Conservation (phyloP, 2,329 filamentous ascomycete genomes). For the Pseudogymnoascus sp. region DNA sequence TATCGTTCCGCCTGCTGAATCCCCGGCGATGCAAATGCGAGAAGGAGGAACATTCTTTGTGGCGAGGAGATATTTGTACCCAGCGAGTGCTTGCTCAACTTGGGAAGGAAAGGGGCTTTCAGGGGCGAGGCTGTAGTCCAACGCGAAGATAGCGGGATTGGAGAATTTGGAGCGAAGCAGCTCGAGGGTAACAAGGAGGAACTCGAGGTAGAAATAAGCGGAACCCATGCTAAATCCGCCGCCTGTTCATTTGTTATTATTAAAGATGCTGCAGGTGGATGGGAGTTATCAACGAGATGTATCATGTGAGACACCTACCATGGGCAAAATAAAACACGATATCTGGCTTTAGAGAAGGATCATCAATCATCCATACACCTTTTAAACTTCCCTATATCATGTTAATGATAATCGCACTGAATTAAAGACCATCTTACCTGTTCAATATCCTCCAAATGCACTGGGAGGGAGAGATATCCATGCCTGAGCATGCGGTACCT, state of each 20-base stretch:
- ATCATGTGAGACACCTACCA: slow-evolving; percentile 39
- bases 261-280: background rate
- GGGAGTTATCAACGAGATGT: background rate
- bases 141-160: slow-evolving; percentile 69
- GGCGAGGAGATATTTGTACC: slow-evolving; percentile 61
- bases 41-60: slow-evolving; percentile 45
- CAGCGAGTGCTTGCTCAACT: slow-evolving; percentile 58
- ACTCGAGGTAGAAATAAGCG: slow-evolving; percentile 76
- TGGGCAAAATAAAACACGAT: slow-evolving; percentile 77
- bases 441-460: slow-evolving; percentile 54
- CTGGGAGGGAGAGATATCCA: slow-evolving; percentile 52
- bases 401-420: slow-evolving; percentile 11
- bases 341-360: slow-evolving; percentile 55
- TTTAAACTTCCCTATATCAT: slow-evolving; percentile 38
- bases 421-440: slow-evolving; percentile 32
- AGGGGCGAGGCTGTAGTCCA: slow-evolving; percentile 74
- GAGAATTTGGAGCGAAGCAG: slow-evolving; percentile 58
- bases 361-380: slow-evolving; percentile 62
- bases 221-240: slow-evolving; percentile 82
- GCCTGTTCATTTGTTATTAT: slow-evolving; percentile 34
- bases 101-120: slow-evolving; percentile 66
- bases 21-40: slow-evolving; percentile 63
- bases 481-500: slow-evolving; percentile 67
- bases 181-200: slow-evolving; percentile 62
- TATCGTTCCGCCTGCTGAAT: slow-evolving; percentile 71